Evolutionary conservation across 1,139 yeast genomes (phyloP), one percentile per base, ranked within the genome.

Genomic region (Blastobotrys apis): DNA sequence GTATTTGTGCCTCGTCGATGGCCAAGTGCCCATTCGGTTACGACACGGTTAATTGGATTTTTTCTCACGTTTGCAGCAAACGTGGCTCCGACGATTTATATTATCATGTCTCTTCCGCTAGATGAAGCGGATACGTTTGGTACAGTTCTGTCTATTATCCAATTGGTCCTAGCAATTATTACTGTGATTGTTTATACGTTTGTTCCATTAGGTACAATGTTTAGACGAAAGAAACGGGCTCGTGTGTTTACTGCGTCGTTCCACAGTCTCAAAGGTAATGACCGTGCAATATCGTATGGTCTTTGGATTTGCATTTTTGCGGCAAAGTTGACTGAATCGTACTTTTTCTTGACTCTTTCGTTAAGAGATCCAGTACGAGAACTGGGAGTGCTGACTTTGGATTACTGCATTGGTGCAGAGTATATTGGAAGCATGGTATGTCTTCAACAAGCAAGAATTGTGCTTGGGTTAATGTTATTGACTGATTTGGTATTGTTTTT

Each of bases 311-410:
- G 76, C 23, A 85, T 86, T 0, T 82, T 85, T 57, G 63, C 73
- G 22, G 84, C 88, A 2, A 87, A 87, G 58, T 80, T 81, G 55
- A 65, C 78, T 16, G 96, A 87, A 60, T 86, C 95, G 0, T 87
- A 86, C 61, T 79, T 84, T 58, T 86, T 86, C 56, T 66, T 86
- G 52, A 84, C 94, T 0, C 68, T 86, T 43, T 84, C 95, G 0
- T 63, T 86, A 23, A 74, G 84, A 55, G 95, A 86, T 60, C 94
- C 96, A 0, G 74, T 85, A 9, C 66, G 88, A 51, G 84, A 80
- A 33, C 68, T 87, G 37, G 73, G 80, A 0, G 72, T 73, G 0
- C 69, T 84, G 71, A 74, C 74, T 42, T 65, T 83, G 62, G 65
- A 73, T 2, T 69, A 84, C 45, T 84, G 95, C 56, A 63, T 65